phyloP scores from a whole-genome alignment of 768 basidiomycete species.

The Lentinula sp. region DNA sequence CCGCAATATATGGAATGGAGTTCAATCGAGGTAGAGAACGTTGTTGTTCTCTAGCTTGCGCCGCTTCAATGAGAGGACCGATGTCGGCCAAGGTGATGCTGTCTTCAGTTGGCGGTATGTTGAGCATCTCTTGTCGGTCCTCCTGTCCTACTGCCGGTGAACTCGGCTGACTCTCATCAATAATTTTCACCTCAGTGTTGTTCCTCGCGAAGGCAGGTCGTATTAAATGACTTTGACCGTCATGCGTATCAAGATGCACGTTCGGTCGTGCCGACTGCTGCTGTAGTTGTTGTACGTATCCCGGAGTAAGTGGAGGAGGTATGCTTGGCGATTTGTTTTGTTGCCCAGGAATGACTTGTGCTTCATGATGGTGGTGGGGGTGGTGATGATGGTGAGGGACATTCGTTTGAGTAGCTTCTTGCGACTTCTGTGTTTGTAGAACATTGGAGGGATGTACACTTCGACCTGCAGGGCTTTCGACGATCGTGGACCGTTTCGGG shows the following conservation, averaged over 20 bases:
- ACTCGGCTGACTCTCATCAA: constrained; percentile 73
- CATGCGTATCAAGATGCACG: constrained; percentile 22
- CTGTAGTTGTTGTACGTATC: constrained; percentile 18
- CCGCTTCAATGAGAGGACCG: constrained; percentile 86
- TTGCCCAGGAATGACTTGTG: constrained; percentile 21
- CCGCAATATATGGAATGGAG: constrained; percentile 78
- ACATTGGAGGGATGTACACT: constrained; percentile 71
- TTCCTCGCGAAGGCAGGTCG: constrained; percentile 70
- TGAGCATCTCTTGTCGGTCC: constrained; percentile 29
- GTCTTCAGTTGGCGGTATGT: constrained; percentile 48
- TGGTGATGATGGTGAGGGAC: constrained; percentile 13
- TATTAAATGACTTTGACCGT: constrained; percentile 38
- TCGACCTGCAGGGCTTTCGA: constrained; percentile 90
- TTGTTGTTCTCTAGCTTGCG: constrained; percentile 83
- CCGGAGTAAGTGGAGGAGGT: constrained; percentile 24
- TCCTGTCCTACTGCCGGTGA: constrained; percentile 55
- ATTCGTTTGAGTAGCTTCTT: constrained; percentile 36
- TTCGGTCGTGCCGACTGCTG: constrained; percentile 20
- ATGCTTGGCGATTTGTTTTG: constrained; percentile 22
- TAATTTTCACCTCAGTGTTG: constrained; percentile 84
- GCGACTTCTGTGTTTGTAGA: constrained; percentile 39
- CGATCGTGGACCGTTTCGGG: constrained; percentile 90
- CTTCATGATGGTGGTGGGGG: constrained; percentile 14
- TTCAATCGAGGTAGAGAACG: constrained; percentile 76
- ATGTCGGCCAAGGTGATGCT: constrained; percentile 93